Evolutionary conservation across 805 yeast species (phyloP).

Genomic region (Lipomyces starkeyi): DNA sequence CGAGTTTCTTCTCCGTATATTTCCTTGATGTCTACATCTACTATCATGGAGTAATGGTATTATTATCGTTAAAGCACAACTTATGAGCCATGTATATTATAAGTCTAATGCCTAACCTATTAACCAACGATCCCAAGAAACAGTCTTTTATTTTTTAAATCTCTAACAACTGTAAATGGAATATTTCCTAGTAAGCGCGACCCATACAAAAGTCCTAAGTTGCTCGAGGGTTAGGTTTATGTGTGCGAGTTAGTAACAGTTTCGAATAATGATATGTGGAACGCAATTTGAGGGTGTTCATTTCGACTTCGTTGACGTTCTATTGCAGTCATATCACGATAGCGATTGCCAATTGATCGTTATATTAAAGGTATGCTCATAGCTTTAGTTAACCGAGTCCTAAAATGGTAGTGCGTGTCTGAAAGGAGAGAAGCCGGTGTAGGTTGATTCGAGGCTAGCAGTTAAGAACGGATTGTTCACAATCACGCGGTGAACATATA

Average conservation of each 20-base stretch:
- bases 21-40: too few species aligned
- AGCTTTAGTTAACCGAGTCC: neutral
- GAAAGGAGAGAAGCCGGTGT: neutral
- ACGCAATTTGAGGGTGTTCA: neutral
- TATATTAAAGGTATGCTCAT: conserved; percentile 1
- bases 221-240: neutral
- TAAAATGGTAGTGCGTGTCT: neutral
- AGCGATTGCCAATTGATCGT: neutral
- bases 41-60: too few species aligned
- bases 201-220: too few species aligned
- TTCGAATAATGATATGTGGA: neutral
- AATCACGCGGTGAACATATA: neutral
- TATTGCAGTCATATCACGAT: neutral
- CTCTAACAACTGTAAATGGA: neutral
- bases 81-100: neutral
- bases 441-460: neutral
- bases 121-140: neutral
- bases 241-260: neutral
- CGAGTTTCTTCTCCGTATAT: too few species aligned
- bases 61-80: too few species aligned
- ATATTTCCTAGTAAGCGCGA: neutral
- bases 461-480: neutral
- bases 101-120: neutral
- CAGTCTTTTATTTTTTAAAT: neutral
- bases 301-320: neutral